Evolutionary conservation across 495 filamentous ascomycete species (phyloP), one percentile per base, ranked within the genome.

Genomic region (Astrothelium macrocarpum): DNA sequence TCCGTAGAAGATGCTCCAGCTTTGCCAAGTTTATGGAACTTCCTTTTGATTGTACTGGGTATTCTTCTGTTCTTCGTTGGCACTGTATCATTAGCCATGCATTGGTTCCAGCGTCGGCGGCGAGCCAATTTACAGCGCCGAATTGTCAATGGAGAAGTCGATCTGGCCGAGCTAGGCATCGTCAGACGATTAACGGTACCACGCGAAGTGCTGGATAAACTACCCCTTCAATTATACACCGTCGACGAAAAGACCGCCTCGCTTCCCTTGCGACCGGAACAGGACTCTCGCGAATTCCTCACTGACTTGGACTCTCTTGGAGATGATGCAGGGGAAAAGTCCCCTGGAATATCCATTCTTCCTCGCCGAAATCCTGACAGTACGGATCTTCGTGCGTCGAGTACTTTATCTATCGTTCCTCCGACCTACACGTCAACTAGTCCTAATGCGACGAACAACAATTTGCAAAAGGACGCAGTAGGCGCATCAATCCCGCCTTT

Each of bases 151-250:
- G 90, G 91, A 20, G 87, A 95, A 68, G 84, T 94, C 11, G 87
- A 95, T 68, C 74, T 95, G 0, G 91, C 96, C 70, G 81, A 80
- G 0, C 75, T 94, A 60, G 91, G 90, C 9, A 87, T 96, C 69
- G 25, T 56, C 23, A 90, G 87, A 66, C 79, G 84, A 14, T 71
- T 91, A 16, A 88, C 80, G 11, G 87, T 95, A 0, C 89, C 92
- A 3, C 76, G 76, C 46, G 78, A 84, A 31, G 75, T 87, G 56
- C 79, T 96, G 12, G 79, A 90, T 32, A 78, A 78, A 12, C 81
- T 96, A 68, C 91, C 91, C 1, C 68, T 90, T 1, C 91, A 88
- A 69, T 85, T 82, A 2, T 96, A 93, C 72, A 64, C 64, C 5
- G 36, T 62, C 23, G 61, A 59, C 59, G 59, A 39, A 34, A 56